phyloP scores from a whole-genome alignment of 148 eudicot species.

The Heliosperma pusillum region DNA sequence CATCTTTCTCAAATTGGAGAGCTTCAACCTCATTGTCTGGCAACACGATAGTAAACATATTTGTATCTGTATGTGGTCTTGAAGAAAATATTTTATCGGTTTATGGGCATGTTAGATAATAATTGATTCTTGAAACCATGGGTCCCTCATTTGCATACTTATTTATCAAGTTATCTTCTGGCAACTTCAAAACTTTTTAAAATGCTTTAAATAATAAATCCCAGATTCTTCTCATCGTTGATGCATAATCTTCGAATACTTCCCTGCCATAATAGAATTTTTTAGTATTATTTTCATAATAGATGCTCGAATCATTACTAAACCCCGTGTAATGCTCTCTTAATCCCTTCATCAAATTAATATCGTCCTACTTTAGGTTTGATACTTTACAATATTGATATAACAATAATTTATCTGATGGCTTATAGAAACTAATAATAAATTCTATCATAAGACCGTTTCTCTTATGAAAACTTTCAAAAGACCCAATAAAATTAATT shows the following conservation, averaged over 20 bases:
- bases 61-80: conserved; percentile 45
- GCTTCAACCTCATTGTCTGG: conserved; percentile 47
- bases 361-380: no score
- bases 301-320: no score
- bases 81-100: conserved; percentile 31
- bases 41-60: conserved; percentile 34
- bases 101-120: conserved; percentile 34
- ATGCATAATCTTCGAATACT: neutral
- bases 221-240: neutral
- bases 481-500: no score
- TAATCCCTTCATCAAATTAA: no score
- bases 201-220: conserved; percentile 33
- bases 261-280: neutral
- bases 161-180: conserved; percentile 31
- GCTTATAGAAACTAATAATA: no score
- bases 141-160: conserved; percentile 18
- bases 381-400: no score
- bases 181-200: conserved; percentile 35
- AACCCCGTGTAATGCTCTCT: no score
- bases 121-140: conserved; percentile 31
- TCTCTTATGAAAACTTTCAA: no score
- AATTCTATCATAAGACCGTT: no score
- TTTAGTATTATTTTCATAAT: neutral
- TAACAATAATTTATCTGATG: no score
- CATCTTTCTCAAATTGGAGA: conserved; percentile 41